These are phyloP conservation scores for Dothistroma septosporum DNA, from an alignment of 2,329 filamentous ascomycete species.

Conservation along the genomic window DNA sequence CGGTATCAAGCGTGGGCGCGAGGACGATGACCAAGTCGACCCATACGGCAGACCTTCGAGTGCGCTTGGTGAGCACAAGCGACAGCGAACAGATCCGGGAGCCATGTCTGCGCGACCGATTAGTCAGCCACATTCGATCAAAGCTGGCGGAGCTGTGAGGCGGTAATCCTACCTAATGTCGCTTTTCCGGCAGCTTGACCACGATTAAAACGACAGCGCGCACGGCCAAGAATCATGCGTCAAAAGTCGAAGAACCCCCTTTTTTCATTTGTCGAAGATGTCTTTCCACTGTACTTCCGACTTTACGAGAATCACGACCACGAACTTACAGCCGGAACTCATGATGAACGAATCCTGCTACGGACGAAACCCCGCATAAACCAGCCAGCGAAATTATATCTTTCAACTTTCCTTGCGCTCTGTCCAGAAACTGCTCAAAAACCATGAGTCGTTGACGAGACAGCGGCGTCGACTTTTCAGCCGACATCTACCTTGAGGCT, in stretches of 20 bases:
- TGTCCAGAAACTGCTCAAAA: constrained; percentile 1
- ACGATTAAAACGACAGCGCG: constrained; percentile 17
- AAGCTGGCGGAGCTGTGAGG: constrained; percentile 27
- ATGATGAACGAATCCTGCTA: constrained; percentile 22
- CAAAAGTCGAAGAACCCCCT: constrained; percentile 9
- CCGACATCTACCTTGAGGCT: constrained; percentile 1
- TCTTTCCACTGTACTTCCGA: constrained; percentile 13
- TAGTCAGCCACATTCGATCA: constrained; percentile 32
- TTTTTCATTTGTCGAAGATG: constrained; percentile 13
- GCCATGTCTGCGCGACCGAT: constrained; percentile 27
- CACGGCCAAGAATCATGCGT: constrained; percentile 11
- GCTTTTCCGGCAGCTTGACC: constrained; percentile 15
- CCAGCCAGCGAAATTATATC: constrained; percentile 15
- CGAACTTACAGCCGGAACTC: constrained; percentile 25
- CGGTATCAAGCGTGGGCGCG: constrained; percentile 62
- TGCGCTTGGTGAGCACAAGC: constrained; percentile 63
- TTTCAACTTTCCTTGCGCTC: constrained; percentile 8
- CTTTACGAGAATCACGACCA: constrained; percentile 34
- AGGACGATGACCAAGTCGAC: constrained; percentile 60
- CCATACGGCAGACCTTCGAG: constrained; percentile 62
- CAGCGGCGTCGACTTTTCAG: constrained; percentile 5
- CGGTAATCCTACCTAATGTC: constrained; percentile 22
- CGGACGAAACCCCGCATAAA: constrained; percentile 23
- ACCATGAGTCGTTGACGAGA: not conserved
- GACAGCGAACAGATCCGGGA: constrained; percentile 63